Evolutionary conservation across 306 rosid genomes (phyloP), one percentile per base, ranked within the genome.

Genomic region (Ziziphus jujuba): DNA sequence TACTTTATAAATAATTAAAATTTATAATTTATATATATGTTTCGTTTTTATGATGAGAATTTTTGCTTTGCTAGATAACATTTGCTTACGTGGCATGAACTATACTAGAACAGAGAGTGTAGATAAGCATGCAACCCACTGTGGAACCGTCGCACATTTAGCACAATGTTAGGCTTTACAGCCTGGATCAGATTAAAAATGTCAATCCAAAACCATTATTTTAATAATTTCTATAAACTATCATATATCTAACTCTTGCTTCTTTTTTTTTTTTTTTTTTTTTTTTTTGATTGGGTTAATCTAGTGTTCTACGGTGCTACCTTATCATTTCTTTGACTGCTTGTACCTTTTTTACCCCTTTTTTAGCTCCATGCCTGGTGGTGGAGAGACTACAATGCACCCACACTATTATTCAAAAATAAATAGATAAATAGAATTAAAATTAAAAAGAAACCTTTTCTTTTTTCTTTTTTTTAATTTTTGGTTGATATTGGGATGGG

Each of bases 121-220:
- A 38, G 8, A 61, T 60, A 35, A 36, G 61, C 61, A 54, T 7
- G 16, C 20, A n/a, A 54, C 13, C 49, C 28, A 23, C 38, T n/a
- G n/a, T n/a, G n/a, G n/a, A n/a, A n/a, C 55, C 75, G 43, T 12
- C 69, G 34, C 52, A 43, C 65, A 28, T 54, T 63, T 55, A 25
- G 62, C 79, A 22, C 38, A 67, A 67, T 60, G 45, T 67, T 67
- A 67, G 70, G 74, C 74, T 75, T 66, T 54, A 60, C 55, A 61
- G 23, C 8, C 22, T 68, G 74, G 61, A 67, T 61, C 79, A 75
- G 74, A 53, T 34, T 19, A 47, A 45, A 33, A 12, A 67, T 67
- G 64, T 61, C 64, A 55, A 72, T 15, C 7, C 65, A 15, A 28
- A 45, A 31, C 10, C 60, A 60, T 25, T 71, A 12, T 5, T 4